These are phyloP conservation scores for Pythium aquatile DNA, from an alignment of 352 stramenopile species.

Conservation along the genomic window DNA sequence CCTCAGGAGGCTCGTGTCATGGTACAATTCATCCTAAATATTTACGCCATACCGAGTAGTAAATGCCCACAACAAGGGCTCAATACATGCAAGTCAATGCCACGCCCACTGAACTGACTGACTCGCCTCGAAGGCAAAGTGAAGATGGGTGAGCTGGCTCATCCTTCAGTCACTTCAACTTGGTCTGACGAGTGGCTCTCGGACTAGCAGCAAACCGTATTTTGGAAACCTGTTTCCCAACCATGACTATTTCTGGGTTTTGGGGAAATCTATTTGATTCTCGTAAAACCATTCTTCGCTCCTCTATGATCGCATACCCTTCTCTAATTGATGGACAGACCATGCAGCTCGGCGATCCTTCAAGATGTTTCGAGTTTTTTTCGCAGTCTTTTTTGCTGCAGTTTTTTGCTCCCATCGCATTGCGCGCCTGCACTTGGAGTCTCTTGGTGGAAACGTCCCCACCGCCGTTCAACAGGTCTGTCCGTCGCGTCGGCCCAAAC, in stretches of 20 bases:
- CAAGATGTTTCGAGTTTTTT: constrained; percentile 25
- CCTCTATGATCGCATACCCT: constrained; percentile 9
- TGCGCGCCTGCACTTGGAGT: constrained; percentile 6
- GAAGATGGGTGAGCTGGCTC: not conserved
- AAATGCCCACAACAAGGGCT: constrained; percentile 3
- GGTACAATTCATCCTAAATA: constrained; percentile 16
- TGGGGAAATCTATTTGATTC: not conserved
- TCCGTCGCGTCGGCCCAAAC: not conserved
- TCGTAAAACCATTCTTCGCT: not conserved
- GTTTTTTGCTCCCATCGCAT: constrained; percentile 19
- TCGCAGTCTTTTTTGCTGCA: constrained; percentile 7
- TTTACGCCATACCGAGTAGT: not conserved
- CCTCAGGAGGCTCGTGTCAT: not conserved
- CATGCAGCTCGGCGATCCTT: constrained; percentile 11
- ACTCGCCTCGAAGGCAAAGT: not conserved
- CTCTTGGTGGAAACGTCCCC: constrained; percentile 25
- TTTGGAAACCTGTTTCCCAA: not conserved
- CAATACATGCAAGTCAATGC: not conserved
- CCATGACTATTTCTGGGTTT: constrained; percentile 11
- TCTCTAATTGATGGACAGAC: not conserved
- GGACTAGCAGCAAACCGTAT: not conserved
- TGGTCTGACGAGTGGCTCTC: constrained; percentile 5
- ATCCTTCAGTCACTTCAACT: not conserved
- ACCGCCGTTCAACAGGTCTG: constrained; percentile 7
- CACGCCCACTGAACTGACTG: not conserved